Percentiles rank a stretch among this genome's conserved stretches.
Conservation (phyloP, 257 asterid genomes). For the Plantago ovata region DNA sequence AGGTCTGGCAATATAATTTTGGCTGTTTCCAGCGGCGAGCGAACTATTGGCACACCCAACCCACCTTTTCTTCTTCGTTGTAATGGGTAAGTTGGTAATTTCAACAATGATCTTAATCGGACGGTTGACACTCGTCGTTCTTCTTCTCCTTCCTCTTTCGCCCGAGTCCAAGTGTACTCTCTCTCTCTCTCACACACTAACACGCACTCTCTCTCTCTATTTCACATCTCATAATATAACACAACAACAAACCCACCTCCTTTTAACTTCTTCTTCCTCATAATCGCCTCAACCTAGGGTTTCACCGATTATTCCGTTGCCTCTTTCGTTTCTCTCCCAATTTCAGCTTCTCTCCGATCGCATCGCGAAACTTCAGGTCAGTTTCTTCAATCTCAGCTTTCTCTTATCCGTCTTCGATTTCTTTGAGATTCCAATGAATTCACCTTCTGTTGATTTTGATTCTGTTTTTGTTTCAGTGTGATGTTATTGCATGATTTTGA, state of each 20-base stretch:
- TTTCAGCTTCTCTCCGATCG: conserved; percentile 37
- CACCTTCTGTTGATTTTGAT: conserved; percentile 2
- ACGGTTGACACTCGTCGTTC: conserved; percentile 52
- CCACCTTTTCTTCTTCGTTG: neutral
- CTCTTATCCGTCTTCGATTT: no score
- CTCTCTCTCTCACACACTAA: conserved; percentile 22
- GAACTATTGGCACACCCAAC: no score
- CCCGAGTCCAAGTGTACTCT: conserved; percentile 41
- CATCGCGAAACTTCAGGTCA: no score
- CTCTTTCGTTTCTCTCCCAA: conserved; percentile 15
- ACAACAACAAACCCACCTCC: conserved; percentile 28
- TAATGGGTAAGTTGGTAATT: conserved; percentile 22
- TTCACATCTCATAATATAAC: neutral
- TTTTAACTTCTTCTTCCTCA: neutral
- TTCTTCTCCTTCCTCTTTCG: conserved; percentile 44
- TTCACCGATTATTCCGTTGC: conserved; percentile 21
- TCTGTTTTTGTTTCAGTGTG: conserved; percentile 12
- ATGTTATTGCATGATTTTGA: neutral
- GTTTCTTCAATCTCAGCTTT: conserved; percentile 13
- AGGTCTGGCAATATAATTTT: no score
- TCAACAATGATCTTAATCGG: conserved; percentile 24
- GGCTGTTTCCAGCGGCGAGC: no score
- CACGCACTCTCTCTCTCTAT: conserved; percentile 23
- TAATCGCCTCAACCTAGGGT: conserved; percentile 37
- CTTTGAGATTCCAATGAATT: neutral